A percentile compares a stretch with the other conserved stretches of the same genome.
Conservation (phyloP, 805 yeast genomes). For the Teunomyces atbi region DNA sequence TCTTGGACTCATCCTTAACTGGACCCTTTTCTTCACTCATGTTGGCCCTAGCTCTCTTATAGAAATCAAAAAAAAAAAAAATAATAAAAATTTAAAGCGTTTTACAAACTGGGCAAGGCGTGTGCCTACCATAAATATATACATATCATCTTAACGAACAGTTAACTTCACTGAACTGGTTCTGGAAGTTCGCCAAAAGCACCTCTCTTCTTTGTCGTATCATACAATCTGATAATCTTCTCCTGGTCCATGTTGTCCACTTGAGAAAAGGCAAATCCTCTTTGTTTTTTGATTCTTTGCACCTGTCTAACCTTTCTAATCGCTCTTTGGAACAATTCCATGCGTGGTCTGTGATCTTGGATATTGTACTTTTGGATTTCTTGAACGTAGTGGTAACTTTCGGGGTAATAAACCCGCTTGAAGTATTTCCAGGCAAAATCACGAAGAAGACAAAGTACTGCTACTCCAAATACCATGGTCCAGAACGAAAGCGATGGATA, state of each 20-base stretch:
- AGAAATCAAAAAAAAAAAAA: too few relatives aligned
- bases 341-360: slow-evolving; percentile 91
- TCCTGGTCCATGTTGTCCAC: slow-evolving; percentile 90
- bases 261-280: slow-evolving; percentile 98
- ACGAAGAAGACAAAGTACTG: slow-evolving; percentile 74
- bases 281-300: slow-evolving; percentile 94
- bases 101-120: not conserved
- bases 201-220: slow-evolving; percentile 84
- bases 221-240: slow-evolving; percentile 86
- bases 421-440: slow-evolving; percentile 94
- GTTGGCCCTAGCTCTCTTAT: not conserved
- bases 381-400: slow-evolving; percentile 91
- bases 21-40: slow-evolving; percentile 1
- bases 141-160: not conserved
- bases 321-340: slow-evolving; percentile 95
- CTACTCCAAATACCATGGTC: slow-evolving; percentile 75
- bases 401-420: slow-evolving; percentile 88
- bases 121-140: not conserved
- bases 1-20: not conserved
- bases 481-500: slow-evolving; percentile 81
- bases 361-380: slow-evolving; percentile 94
- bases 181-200: slow-evolving; percentile 55
- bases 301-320: slow-evolving; percentile 97
- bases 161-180: slow-evolving; percentile 7
- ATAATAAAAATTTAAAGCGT: not conserved